A percentile compares a stretch with the other conserved stretches of the same genome.
Conservation (phyloP, 352 stramenopile genomes). For the Globisporangium cystogenes region DNA sequence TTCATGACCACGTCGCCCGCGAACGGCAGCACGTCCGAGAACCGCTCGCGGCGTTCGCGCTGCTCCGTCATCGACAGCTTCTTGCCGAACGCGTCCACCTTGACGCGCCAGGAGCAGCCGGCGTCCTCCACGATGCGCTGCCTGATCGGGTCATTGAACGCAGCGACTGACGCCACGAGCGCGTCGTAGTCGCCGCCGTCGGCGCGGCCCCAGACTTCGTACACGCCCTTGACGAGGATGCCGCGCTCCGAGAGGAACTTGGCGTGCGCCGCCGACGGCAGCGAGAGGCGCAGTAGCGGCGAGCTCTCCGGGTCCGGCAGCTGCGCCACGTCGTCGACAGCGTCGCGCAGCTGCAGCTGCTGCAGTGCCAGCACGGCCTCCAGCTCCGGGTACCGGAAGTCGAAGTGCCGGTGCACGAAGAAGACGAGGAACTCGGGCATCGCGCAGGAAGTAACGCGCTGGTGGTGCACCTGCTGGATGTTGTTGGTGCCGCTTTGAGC, state of each 20-base stretch:
- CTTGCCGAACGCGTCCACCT: slow-evolving; percentile 71
- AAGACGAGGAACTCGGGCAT: slow-evolving; percentile 78
- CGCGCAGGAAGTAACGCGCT: too few species aligned
- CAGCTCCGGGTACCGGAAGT: slow-evolving; percentile 79
- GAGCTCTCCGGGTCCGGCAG: slow-evolving; percentile 44
- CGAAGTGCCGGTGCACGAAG: slow-evolving; percentile 80
- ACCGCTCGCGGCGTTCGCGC: slow-evolving; percentile 34
- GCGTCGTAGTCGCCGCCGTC: slow-evolving; percentile 31
- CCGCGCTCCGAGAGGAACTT: slow-evolving; percentile 76
- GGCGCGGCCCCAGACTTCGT: slow-evolving; percentile 65
- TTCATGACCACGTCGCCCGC: slow-evolving; percentile 68
- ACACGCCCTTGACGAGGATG: slow-evolving; percentile 81
- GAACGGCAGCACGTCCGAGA: slow-evolving; percentile 56
- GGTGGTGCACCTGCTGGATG: neutral
- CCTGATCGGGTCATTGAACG: slow-evolving; percentile 33
- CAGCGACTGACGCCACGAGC: slow-evolving; percentile 38
- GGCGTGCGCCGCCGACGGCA: slow-evolving; percentile 53
- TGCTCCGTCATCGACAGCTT: slow-evolving; percentile 76
- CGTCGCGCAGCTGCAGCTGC: slow-evolving; percentile 23
- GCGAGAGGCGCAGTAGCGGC: slow-evolving; percentile 51
- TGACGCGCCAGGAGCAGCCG: slow-evolving; percentile 66
- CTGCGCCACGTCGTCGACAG: slow-evolving; percentile 23
- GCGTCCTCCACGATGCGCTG: slow-evolving; percentile 35
- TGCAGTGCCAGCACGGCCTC: slow-evolving; percentile 71
- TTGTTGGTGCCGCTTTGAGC: neutral